phyloP scores from a whole-genome alignment of 495 filamentous ascomycete species.

The Daldinia loculata region DNA sequence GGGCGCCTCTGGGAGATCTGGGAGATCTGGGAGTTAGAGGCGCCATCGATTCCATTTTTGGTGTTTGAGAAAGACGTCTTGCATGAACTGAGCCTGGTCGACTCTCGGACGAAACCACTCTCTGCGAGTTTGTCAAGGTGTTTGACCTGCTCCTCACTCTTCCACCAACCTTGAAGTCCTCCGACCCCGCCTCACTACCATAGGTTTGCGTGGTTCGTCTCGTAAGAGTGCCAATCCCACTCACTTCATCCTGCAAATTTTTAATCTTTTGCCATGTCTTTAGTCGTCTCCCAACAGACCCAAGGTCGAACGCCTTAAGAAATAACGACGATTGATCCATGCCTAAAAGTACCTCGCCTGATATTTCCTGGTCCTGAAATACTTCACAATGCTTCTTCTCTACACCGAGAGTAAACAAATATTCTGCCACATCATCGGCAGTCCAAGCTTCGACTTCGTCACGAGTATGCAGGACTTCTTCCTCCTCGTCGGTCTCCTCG shows the following conservation, averaged over 20 bases:
- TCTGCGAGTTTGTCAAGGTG: constrained; percentile 82
- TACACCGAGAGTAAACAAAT: constrained; percentile 80
- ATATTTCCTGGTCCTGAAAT: constrained; percentile 95
- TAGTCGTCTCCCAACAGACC: constrained; percentile 83
- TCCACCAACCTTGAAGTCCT: constrained; percentile 48
- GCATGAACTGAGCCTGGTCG: constrained; percentile 52
- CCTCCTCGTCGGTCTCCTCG: constrained; percentile 82
- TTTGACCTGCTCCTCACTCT: constrained; percentile 57
- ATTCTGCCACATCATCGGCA: constrained; percentile 80
- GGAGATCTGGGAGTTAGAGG: constrained; percentile 55
- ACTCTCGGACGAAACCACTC: constrained; percentile 55
- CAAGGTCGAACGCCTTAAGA: constrained; percentile 94
- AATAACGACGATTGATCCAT: constrained; percentile 95
- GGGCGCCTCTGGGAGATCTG: constrained; percentile 53
- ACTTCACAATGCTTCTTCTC: constrained; percentile 88
- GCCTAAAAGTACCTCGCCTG: constrained; percentile 88
- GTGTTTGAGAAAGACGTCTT: constrained; percentile 56
- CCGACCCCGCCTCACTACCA: constrained; percentile 63
- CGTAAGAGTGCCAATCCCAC: constrained; percentile 47
- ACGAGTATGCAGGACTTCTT: constrained; percentile 62
- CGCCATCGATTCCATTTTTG: constrained; percentile 50
- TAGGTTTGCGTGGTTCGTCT: constrained; percentile 60
- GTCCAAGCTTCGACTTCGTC: constrained; percentile 77
- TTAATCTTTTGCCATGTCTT: constrained; percentile 98
- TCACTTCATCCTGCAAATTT: constrained; percentile 83